Conservation (phyloP, 1,139 yeast genomes). For the Eremothecium gossypii region DNA sequence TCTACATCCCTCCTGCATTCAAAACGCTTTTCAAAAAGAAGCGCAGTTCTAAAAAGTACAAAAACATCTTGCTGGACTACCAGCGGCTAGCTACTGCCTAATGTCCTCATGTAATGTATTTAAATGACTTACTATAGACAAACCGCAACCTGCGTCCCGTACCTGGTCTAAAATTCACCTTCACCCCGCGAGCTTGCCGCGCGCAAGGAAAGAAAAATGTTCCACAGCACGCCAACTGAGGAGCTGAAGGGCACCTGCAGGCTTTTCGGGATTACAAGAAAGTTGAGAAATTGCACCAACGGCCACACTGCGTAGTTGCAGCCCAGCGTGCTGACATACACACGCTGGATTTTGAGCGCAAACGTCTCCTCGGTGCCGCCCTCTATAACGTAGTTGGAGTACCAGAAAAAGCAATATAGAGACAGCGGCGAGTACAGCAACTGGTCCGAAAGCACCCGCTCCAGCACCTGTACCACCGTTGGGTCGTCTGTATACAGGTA, state of each 20-base stretch:
- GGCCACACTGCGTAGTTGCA: conserved; percentile 91
- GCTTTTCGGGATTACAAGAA: conserved; percentile 65
- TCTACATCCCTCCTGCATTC: conserved; percentile 27
- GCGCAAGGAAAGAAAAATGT: conserved; percentile 77
- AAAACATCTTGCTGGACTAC: conserved; percentile 23
- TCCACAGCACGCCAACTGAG: conserved; percentile 85
- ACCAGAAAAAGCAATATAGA: conserved; percentile 69
- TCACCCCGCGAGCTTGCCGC: conserved; percentile 17
- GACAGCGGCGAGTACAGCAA: conserved; percentile 82
- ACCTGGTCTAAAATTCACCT: too few species aligned
- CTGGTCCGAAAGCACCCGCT: conserved; percentile 86
- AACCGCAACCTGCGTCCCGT: too few species aligned
- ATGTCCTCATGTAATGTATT: too few species aligned
- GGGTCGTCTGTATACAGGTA: conserved; percentile 72
- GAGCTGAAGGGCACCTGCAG: conserved; percentile 90
- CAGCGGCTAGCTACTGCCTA: not conserved
- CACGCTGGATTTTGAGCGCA: conserved; percentile 48
- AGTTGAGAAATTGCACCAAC: conserved; percentile 82
- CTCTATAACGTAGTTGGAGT: conserved; percentile 76
- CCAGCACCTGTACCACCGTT: conserved; percentile 68
- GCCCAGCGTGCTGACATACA: conserved; percentile 67
- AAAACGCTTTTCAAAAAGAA: conserved; percentile 30
- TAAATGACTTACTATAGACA: too few species aligned
- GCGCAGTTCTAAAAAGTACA: conserved; percentile 32
- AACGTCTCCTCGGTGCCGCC: conserved; percentile 61